Conservation (phyloP, 2,329 filamentous ascomycete genomes). For the Arthrinium puccinioides region DNA sequence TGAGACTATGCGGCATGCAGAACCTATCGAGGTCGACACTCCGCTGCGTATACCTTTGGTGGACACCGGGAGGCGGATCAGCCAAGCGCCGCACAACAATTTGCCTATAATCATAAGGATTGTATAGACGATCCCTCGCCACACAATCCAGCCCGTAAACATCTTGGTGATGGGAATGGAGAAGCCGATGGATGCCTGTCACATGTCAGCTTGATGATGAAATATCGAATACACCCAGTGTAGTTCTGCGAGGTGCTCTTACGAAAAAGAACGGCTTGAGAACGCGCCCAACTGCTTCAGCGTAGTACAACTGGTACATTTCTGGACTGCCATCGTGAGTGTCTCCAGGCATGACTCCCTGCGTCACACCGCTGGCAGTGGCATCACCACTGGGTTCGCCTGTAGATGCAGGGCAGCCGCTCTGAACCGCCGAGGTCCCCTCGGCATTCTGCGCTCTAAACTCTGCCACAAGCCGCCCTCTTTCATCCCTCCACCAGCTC, state of each 20-base stretch:
- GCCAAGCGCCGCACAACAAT: slow-evolving; percentile 51
- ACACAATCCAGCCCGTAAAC: slow-evolving; percentile 57
- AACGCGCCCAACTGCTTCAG: slow-evolving; percentile 35
- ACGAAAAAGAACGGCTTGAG: slow-evolving; percentile 70
- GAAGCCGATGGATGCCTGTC: slow-evolving; percentile 60
- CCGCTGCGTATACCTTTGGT: slow-evolving; percentile 2
- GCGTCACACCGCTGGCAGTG: too few species aligned
- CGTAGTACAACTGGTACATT: slow-evolving; percentile 33
- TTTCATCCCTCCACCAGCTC: slow-evolving; percentile 49
- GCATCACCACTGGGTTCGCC: too few species aligned
- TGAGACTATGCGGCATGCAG: slow-evolving; percentile 7
- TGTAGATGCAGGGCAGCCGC: too few species aligned
- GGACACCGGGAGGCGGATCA: slow-evolving; percentile 31
- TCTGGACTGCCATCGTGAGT: slow-evolving; percentile 4
- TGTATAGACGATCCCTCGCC: slow-evolving; percentile 67
- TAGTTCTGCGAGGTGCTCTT: slow-evolving; percentile 20
- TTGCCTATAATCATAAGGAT: slow-evolving; percentile 62
- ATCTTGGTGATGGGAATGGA: slow-evolving; percentile 67
- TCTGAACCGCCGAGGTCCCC: too few species aligned
- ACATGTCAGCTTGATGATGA: slow-evolving; percentile 4
- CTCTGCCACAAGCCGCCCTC: too few species aligned
- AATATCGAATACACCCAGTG: too few species aligned
- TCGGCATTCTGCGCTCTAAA: too few species aligned
- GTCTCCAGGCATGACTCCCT: too few species aligned
- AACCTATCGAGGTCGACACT: slow-evolving; percentile 4